phyloP scores from a whole-genome alignment of 1,139 yeast genomes.

The Taphrina sp. region DNA sequence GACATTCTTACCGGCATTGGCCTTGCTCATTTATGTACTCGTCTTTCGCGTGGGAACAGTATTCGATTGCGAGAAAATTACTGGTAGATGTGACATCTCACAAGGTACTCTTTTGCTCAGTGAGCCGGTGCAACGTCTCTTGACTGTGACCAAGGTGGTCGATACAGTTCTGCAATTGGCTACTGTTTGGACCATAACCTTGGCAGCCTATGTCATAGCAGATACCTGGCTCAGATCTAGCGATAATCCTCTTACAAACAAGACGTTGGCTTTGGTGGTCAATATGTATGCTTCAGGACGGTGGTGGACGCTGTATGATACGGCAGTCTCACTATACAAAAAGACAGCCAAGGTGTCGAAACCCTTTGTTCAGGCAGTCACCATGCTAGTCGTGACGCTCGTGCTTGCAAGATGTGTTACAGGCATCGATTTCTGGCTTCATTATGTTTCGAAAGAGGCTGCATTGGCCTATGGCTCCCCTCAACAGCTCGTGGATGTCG shows the following conservation, averaged over 20 bases:
- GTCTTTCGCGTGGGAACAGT: neutral
- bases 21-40: constrained; percentile 4
- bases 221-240: constrained; percentile 2
- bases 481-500: neutral
- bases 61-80: neutral
- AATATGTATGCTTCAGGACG: constrained; percentile 16
- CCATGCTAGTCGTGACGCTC: neutral
- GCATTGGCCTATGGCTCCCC: neutral
- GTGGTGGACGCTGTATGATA: constrained; percentile 13
- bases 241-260: constrained; percentile 2
- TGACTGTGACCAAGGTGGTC: constrained; percentile 13
- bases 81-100: neutral
- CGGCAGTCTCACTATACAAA: neutral
- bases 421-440: constrained; percentile 7
- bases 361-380: constrained; percentile 6
- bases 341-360: neutral
- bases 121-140: constrained; percentile 7
- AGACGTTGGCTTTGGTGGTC: constrained; percentile 5
- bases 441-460: neutral
- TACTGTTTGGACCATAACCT: neutral
- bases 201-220: constrained; percentile 7
- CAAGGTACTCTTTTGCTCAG: neutral
- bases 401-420: neutral
- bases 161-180: constrained; percentile 18
- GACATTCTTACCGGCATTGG: constrained; percentile 3